Evolutionary conservation across 495 filamentous ascomycete genomes (phyloP).

Genomic region (Elaphomyces granulatus): DNA sequence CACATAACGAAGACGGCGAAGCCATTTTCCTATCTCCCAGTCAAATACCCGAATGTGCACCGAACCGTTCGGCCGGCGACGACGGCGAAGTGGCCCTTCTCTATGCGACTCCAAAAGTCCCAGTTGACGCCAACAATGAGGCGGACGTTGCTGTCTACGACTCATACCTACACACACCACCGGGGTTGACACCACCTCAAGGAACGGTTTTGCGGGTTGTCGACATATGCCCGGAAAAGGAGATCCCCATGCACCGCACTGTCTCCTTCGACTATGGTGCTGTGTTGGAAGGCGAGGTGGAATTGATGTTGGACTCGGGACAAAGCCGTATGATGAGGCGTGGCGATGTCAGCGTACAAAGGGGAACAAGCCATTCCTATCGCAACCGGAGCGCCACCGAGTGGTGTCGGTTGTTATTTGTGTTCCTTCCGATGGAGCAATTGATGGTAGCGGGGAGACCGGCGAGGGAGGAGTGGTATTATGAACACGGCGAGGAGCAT

Average conservation of each 20-base stretch:
- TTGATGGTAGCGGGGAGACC: slow-evolving; percentile 15
- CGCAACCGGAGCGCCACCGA: slow-evolving; percentile 34
- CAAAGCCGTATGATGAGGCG: slow-evolving; percentile 39
- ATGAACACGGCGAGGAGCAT: no score
- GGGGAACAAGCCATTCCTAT: slow-evolving; percentile 50
- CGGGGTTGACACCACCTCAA: slow-evolving; percentile 12
- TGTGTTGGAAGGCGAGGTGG: slow-evolving; percentile 50
- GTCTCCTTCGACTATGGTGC: slow-evolving; percentile 56
- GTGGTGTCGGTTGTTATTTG: slow-evolving; percentile 46
- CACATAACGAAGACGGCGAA: slow-evolving; percentile 24
- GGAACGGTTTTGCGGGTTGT: slow-evolving; percentile 8
- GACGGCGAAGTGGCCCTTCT: slow-evolving; percentile 26
- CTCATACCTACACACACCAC: slow-evolving; percentile 22
- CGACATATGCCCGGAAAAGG: slow-evolving; percentile 6
- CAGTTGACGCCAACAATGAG: slow-evolving; percentile 20
- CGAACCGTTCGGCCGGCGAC: slow-evolving; percentile 16
- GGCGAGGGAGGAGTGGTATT: slow-evolving; percentile 17
- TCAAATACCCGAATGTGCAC: slow-evolving; percentile 21
- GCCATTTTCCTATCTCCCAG: slow-evolving; percentile 26
- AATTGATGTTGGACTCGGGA: slow-evolving; percentile 55
- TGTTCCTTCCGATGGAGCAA: slow-evolving; percentile 20
- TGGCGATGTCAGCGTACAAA: slow-evolving; percentile 55
- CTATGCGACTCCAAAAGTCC: slow-evolving; percentile 24
- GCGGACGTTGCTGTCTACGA: slow-evolving; percentile 23
- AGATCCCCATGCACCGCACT: slow-evolving; percentile 52